Percentiles rank a stretch among this genome's conserved stretches.
Evolutionary conservation across 129 eudicot species (phyloP).

Genomic region (Tanacetum coccineum): DNA sequence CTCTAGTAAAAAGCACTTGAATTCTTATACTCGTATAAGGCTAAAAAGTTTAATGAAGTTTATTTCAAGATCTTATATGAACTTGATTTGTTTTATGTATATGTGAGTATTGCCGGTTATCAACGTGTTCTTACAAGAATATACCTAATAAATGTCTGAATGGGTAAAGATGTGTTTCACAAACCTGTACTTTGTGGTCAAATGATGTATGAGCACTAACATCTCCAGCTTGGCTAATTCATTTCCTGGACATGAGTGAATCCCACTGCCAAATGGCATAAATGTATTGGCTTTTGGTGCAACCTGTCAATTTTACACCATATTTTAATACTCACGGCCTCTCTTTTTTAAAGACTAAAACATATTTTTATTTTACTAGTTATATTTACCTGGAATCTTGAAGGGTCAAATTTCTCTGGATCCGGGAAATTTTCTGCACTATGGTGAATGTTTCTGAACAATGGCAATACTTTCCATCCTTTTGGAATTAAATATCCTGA

Average conservation of each 20-base stretch:
- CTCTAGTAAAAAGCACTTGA: too few species aligned
- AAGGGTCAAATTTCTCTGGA: slow-evolving; percentile 53
- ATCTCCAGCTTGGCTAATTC: slow-evolving; percentile 68
- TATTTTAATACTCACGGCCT: not conserved
- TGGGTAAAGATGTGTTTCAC: not conserved
- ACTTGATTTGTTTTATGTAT: not conserved
- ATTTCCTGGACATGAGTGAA: slow-evolving; percentile 72
- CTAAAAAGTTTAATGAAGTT: too few species aligned
- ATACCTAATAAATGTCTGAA: not conserved
- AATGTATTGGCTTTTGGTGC: slow-evolving; percentile 57
- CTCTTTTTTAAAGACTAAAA: too few species aligned
- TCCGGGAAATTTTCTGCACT: slow-evolving; percentile 45
- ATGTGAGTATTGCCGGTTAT: not conserved
- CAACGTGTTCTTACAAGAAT: too few species aligned
- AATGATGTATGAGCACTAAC: slow-evolving; percentile 54
- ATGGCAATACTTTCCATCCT: slow-evolving; percentile 62
- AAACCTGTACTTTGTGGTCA: slow-evolving; percentile 61
- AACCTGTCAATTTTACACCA: slow-evolving; percentile 39
- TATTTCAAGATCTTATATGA: not conserved
- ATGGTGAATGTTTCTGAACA: slow-evolving; percentile 60
- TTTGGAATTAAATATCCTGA: slow-evolving; percentile 61
- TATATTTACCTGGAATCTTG: slow-evolving; percentile 53
- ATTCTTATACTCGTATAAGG: too few species aligned
- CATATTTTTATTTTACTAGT: not conserved
- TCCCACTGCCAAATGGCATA: slow-evolving; percentile 74